Base-by-base conservation (phyloP, 331 rosid genomes). In the Saraca asoca region DNA sequence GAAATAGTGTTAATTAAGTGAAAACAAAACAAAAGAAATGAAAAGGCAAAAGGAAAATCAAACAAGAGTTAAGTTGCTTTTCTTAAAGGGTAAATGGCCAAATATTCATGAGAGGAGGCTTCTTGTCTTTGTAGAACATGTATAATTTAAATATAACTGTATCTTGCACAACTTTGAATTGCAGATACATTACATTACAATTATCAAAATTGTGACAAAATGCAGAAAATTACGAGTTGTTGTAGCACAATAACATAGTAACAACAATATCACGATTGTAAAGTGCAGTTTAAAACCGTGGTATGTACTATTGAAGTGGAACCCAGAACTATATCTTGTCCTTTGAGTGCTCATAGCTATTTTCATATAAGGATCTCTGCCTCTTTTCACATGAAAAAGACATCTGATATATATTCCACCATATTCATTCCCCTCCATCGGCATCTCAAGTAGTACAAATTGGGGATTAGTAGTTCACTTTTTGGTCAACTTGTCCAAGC, bases 401-500 rank as follows among this genome's bases (percentile, higher is more conserved):
- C 75, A 15, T 58, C 4, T 53, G 55, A 57, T 54, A 60, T 66
- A 24, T 39, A 10, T 7, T 71, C 64, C 80, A 52, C 68, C 70
- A 62, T 49, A 39, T 51, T 31, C 48, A 18, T 34, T 62, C 69
- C 9, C 12, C 5, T 24, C n/a, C n/a, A 17, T 48, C 43, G n/a
- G 64, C 51, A 59, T 41, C 59, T 73, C 66, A 55, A 56, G 66
- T 49, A 24, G 31, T 56, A 59, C 59, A 62, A 58, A 66, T 68
- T 44, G 49, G 48, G 56, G 65, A 14, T 55, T 68, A 65, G 17
- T 31, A 60, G 55, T 34, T 58, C 38, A 33, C 70, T 63, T 71
- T 72, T 64, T 42, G 39, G 70, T 80, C 82, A 80, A 70, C 69
- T 70, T 67, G 65, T 75, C 84, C 82, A 14, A 69, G 76, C 73